Evolutionary conservation across 2,329 filamentous ascomycete species (phyloP).

Genomic region (Colletotrichum liriopes): DNA sequence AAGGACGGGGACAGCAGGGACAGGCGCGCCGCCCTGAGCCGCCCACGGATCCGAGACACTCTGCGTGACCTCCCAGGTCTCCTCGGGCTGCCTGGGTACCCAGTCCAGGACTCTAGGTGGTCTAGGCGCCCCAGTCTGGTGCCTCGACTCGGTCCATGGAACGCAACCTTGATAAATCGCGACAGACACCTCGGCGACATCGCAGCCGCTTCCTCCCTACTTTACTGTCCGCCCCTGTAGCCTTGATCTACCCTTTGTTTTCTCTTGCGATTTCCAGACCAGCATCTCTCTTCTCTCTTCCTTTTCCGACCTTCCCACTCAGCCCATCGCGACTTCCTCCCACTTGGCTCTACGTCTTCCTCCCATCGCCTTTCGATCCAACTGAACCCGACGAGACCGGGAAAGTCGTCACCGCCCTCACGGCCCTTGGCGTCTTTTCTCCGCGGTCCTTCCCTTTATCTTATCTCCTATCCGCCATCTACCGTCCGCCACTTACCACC

Average conservation of each 20-base stretch:
- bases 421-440: background rate
- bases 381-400: background rate
- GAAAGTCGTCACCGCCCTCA: background rate
- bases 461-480: constrained; percentile 30
- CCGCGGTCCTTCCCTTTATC: constrained; percentile 26
- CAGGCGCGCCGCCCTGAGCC: constrained; percentile 35
- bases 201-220: constrained; percentile 10
- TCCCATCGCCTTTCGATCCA: background rate
- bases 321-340: constrained; percentile 2
- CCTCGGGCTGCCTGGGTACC: constrained; percentile 4
- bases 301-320: background rate
- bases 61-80: constrained; percentile 36
- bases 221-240: constrained; percentile 7
- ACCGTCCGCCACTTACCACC: background rate
- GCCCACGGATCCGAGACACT: constrained; percentile 43
- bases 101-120: background rate
- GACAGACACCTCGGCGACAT: constrained; percentile 17
- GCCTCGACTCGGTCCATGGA: constrained; percentile 26
- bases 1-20: constrained; percentile 7
- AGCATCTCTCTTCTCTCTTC: background rate
- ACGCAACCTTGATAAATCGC: constrained; percentile 40
- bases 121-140: constrained; percentile 18
- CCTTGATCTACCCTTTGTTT: background rate
- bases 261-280: too few species aligned
- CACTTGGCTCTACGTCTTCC: background rate